Evolutionary conservation across 148 eudicot species (phyloP).

Genomic region (Vaccinium myrtillus): DNA sequence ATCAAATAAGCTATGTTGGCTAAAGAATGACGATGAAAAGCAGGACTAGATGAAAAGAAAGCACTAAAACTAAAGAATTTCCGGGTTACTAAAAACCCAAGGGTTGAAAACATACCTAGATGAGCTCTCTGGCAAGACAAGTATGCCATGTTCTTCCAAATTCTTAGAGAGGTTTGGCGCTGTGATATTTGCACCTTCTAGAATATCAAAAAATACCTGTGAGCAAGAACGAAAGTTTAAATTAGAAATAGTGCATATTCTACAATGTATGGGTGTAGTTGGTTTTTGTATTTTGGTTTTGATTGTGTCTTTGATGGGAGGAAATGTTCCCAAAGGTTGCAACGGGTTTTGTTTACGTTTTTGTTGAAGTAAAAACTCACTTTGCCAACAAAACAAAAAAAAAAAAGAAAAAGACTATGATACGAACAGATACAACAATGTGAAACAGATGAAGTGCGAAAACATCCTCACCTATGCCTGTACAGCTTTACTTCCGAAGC

Average conservation of each 20-base stretch:
- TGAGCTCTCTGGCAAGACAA: slow-evolving; percentile 54
- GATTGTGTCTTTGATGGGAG: too few relatives aligned
- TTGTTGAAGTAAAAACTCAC: too few relatives aligned
- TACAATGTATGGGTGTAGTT: too few relatives aligned
- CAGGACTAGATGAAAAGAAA: background rate
- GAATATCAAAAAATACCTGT: slow-evolving; percentile 62
- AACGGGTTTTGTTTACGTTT: too few relatives aligned
- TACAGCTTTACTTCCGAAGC: background rate
- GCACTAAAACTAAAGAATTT: background rate
- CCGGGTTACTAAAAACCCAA: background rate
- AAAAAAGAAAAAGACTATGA: background rate
- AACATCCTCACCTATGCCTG: background rate
- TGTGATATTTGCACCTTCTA: slow-evolving; percentile 50
- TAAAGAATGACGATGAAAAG: background rate
- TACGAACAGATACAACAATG: background rate
- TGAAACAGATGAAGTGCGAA: background rate
- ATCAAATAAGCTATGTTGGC: background rate
- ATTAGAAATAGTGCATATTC: background rate
- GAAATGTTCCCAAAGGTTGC: too few relatives aligned
- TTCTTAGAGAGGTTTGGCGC: slow-evolving; percentile 45
- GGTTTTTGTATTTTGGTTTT: too few relatives aligned
- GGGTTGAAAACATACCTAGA: slow-evolving; percentile 41
- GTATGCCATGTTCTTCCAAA: slow-evolving; percentile 68
- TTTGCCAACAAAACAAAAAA: background rate
- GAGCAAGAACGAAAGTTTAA: background rate